Evolutionary conservation across 495 filamentous ascomycete genomes (phyloP), one percentile per base, ranked within the genome.

Genomic region (Venustampulla echinocandica): DNA sequence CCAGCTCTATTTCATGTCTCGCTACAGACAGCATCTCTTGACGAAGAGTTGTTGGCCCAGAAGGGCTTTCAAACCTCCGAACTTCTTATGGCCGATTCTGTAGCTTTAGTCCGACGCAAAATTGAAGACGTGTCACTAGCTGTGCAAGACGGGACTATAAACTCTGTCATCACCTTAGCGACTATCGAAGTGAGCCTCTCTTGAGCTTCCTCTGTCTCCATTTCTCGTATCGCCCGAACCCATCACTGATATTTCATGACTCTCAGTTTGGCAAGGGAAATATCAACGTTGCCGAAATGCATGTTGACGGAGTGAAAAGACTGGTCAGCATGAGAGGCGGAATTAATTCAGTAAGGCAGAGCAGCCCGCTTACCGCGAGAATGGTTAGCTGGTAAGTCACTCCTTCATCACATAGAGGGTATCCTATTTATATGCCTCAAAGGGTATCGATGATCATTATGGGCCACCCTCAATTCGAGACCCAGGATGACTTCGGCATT

Each of bases 1-100:
- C 70, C 71, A 1, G 70, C 69, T n/a, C 35, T 76, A 18, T 74
- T 76, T 35, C 69, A 74, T 47, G 71, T 76, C 23, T 70, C 69
- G 10, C 53, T 76, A 7, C 70, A 74, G 53, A 74, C 70, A n/a
- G 73, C 70, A 42, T 73, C 64, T 50, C 66, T 71, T 10, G 69
- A 76, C 49, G 71, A 74, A 22, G 73, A 76, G 53, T 27, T 69
- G 13, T 46, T 63, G 9, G 69, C 70, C 11, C 66, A 67, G 48
- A 70, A 63, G 35, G 71, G 70, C 0, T 74, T 74, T 33, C 59
- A 58, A 22, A 54, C 52, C 2, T 76, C 73, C 0, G 70, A 73
- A 30, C 47, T 74, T 20, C 65, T 74, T 46, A 76, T 74, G 71
- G 63, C 61, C 11, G 73, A 76, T 45, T 73, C 69, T 0, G 66